Conservation (phyloP, 805 yeast species). For the Candida namnaoensis region DNA sequence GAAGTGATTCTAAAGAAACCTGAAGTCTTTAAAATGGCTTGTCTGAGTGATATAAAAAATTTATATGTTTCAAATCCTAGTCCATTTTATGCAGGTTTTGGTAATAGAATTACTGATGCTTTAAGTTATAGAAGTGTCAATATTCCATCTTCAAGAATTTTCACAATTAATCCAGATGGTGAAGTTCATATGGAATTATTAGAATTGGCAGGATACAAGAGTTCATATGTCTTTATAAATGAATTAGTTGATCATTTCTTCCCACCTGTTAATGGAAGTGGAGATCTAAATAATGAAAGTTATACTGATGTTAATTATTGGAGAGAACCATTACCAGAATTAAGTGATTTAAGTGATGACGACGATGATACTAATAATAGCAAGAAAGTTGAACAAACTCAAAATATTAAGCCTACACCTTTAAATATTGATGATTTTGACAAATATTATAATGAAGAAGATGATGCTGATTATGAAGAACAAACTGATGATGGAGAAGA, state of each 20-base stretch:
- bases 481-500: slow-evolving; percentile 13
- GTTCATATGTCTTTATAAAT: slow-evolving; percentile 81
- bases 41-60: slow-evolving; percentile 75
- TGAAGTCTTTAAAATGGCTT: slow-evolving; percentile 98
- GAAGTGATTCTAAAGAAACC: slow-evolving; percentile 94
- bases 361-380: slow-evolving; percentile 21
- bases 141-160: slow-evolving; percentile 87
- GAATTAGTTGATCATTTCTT: slow-evolving; percentile 96
- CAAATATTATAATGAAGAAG: slow-evolving; percentile 10
- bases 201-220: slow-evolving; percentile 87
- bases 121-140: slow-evolving; percentile 89
- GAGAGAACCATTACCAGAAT: slow-evolving; percentile 70
- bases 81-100: slow-evolving; percentile 96
- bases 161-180: slow-evolving; percentile 93
- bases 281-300: slow-evolving; percentile 27
- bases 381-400: slow-evolving; percentile 1
- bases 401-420: slow-evolving; percentile 2
- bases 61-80: slow-evolving; percentile 58
- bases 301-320: slow-evolving; percentile 87
- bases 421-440: slow-evolving; percentile 10
- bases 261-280: slow-evolving; percentile 57
- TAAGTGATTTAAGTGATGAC: slow-evolving; percentile 50
- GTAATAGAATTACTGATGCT: slow-evolving; percentile 94
- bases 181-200: slow-evolving; percentile 96
- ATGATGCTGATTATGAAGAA: slow-evolving; percentile 13